These are phyloP conservation scores for Rhizophagus prolifer DNA, from an alignment of 192 early-diverging fungal genomes.

Conservation along the genomic window DNA sequence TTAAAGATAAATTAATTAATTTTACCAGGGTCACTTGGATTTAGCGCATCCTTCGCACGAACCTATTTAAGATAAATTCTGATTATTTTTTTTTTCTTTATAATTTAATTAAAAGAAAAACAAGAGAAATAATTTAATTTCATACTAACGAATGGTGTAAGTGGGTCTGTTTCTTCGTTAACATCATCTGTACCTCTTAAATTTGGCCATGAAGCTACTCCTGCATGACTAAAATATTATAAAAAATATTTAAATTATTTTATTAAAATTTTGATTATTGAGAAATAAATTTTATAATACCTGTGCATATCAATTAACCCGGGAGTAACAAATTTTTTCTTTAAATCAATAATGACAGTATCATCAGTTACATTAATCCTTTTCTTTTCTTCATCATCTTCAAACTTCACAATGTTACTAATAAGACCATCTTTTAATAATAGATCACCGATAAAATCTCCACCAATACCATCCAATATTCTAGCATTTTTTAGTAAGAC, in stretches of 20 bases:
- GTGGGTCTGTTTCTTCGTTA: slow-evolving; percentile 65
- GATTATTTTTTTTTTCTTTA: too few species aligned
- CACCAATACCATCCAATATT: slow-evolving; percentile 58
- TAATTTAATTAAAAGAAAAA: background rate
- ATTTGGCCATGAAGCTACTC: slow-evolving; percentile 63
- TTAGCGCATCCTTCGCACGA: slow-evolving; percentile 67
- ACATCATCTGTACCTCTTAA: slow-evolving; percentile 54
- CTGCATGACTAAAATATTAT: slow-evolving; percentile 53
- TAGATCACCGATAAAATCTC: slow-evolving; percentile 47
- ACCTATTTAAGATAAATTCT: slow-evolving; percentile 25
- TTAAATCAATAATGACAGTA: slow-evolving; percentile 56
- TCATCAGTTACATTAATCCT: slow-evolving; percentile 26
- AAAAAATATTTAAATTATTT: background rate
- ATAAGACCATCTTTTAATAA: slow-evolving; percentile 60
- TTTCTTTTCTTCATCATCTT: slow-evolving; percentile 2
- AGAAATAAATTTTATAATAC: slow-evolving; percentile 25
- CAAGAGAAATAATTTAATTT: background rate
- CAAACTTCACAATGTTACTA: slow-evolving; percentile 41
- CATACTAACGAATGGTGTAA: slow-evolving; percentile 51
- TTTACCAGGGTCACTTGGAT: slow-evolving; percentile 58
- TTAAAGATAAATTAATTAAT: background rate
- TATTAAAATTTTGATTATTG: background rate
- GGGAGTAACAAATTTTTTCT: slow-evolving; percentile 68
- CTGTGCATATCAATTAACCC: slow-evolving; percentile 78
- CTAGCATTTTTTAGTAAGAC: slow-evolving; percentile 60